Conservation (phyloP, 1,139 yeast species). For the Hansenula lynferdii region DNA sequence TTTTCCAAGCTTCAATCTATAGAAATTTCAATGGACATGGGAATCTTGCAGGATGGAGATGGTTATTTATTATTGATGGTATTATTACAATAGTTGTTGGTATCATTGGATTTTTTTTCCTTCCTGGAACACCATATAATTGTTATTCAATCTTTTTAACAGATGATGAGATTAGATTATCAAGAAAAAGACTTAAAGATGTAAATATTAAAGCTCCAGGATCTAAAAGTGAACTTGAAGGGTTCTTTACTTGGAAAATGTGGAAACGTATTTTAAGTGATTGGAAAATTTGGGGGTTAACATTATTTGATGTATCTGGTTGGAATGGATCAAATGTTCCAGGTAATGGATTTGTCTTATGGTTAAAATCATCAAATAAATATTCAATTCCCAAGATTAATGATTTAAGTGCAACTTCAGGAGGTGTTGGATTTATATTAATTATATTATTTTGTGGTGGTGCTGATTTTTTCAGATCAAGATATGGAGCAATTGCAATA, state of each 20-base stretch:
- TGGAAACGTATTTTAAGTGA: conserved; percentile 46
- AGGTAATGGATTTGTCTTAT: conserved; percentile 30
- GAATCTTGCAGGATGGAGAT: conserved; percentile 64
- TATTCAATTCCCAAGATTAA: conserved; percentile 22
- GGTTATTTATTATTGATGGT: conserved; percentile 71
- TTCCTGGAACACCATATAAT: conserved; percentile 68
- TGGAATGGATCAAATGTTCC: conserved; percentile 49
- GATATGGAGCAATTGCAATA: conserved; percentile 53
- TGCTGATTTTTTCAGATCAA: conserved; percentile 47
- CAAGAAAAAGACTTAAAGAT: conserved; percentile 45
- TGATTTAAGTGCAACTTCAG: conserved; percentile 21
- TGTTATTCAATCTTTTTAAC: conserved; percentile 53
- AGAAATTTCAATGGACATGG: conserved; percentile 37
- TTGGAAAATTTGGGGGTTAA: conserved; percentile 10
- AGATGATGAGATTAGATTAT: conserved; percentile 53
- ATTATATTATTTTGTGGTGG: conserved; percentile 38
- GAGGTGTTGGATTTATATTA: conserved; percentile 37
- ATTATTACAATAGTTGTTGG: conserved; percentile 58
- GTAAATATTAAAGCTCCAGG: conserved; percentile 38
- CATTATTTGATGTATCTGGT: conserved; percentile 40
- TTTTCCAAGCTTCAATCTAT: conserved; percentile 57
- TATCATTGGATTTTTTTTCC: conserved; percentile 50
- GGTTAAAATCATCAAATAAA: conserved; percentile 20
- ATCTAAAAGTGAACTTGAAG: conserved; percentile 11
- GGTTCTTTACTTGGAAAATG: conserved; percentile 30